A percentile compares a stretch with the other conserved stretches of the same genome.
Conservation (phyloP, 192 early-diverging fungal species). For the Diversispora epigaea region DNA sequence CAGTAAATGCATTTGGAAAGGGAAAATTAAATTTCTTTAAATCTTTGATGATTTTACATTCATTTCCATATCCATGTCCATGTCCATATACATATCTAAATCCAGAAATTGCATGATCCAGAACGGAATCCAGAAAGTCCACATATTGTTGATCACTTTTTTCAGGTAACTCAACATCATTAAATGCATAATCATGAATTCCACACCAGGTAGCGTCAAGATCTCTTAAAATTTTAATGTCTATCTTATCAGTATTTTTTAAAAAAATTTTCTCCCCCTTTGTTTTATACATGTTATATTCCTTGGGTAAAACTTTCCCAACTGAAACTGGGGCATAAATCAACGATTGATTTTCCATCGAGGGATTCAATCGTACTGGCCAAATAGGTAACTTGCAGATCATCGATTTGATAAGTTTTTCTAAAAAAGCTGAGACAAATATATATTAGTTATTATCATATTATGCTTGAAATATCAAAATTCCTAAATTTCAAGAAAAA, state of each 20-base stretch:
- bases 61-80: too few relatives aligned
- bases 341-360: neutral
- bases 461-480: neutral
- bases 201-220: neutral
- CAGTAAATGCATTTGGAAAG: neutral
- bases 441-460: neutral
- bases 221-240: neutral
- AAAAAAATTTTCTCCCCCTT: neutral
- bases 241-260: too few relatives aligned
- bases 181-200: neutral
- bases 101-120: neutral
- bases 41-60: neutral
- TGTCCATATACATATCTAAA: too few relatives aligned
- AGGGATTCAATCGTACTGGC: neutral
- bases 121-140: neutral
- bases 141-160: neutral
- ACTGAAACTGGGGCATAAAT: neutral
- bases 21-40: neutral
- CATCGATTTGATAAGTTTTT: neutral
- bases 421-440: neutral
- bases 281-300: neutral
- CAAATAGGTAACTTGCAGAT: neutral
- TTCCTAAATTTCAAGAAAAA: neutral
- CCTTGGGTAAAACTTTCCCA: neutral
- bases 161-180: conserved; percentile 4